Percentiles rank a stretch among this genome's conserved stretches.
Conservation (phyloP, 768 basidiomycete genomes). For the Collybiopsis luxurians region DNA sequence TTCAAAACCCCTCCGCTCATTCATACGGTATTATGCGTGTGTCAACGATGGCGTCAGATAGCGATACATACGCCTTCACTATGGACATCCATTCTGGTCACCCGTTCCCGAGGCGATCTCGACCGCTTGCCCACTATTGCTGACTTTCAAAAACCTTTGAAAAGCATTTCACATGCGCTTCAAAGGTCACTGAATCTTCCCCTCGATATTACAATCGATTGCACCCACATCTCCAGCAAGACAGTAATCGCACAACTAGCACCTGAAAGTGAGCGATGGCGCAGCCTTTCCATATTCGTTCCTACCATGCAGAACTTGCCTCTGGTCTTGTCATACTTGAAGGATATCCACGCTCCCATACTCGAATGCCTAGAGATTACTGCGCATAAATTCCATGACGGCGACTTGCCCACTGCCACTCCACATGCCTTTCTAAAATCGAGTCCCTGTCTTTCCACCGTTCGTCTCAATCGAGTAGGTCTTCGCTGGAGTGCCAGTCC, state of each 20-base stretch:
- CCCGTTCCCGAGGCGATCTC: constrained; percentile 10
- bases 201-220: constrained; percentile 11
- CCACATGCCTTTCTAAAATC: neutral
- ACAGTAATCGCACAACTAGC: constrained; percentile 7
- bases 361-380: constrained; percentile 11
- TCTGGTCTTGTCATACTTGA: neutral
- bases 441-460: constrained; percentile 3
- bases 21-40: constrained; percentile 8
- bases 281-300: constrained; percentile 8
- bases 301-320: constrained; percentile 5
- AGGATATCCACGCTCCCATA: constrained; percentile 6
- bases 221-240: constrained; percentile 6
- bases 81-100: constrained; percentile 8
- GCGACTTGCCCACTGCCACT: neutral
- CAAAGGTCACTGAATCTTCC: constrained; percentile 8
- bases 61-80: constrained; percentile 9
- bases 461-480: constrained; percentile 12
- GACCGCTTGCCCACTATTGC: constrained; percentile 7
- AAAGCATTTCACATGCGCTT: constrained; percentile 6
- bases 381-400: constrained; percentile 12
- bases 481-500: constrained; percentile 9
- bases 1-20: constrained; percentile 9
- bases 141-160: constrained; percentile 11
- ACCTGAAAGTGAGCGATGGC: constrained; percentile 5
- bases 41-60: constrained; percentile 13